Evolutionary conservation across 768 basidiomycete species (phyloP), one percentile per base, ranked within the genome.

Genomic region (Russula griseocarnosa): DNA sequence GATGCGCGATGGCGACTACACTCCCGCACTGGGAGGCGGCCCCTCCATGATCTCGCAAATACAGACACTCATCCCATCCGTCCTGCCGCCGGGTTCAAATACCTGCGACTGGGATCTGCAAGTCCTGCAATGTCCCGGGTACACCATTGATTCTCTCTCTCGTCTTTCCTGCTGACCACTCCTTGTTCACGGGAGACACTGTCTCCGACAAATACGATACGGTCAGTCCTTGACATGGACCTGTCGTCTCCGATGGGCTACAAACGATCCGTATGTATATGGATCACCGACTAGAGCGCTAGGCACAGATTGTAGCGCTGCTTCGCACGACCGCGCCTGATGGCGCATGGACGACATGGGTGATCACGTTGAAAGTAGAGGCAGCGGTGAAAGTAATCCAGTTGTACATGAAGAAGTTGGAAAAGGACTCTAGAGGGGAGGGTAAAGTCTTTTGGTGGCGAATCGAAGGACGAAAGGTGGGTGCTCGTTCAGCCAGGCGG

Each of bases 191-290:
- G 0, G 92, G 89, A 0, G 95, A 98, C 75, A 91, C 87, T 5
- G 84, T 98, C 8, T 66, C 64, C 40, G 66, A 68, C 11, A 67
- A 63, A 24, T 81, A 83, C 70, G 75, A 76, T 24, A 68, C 69
- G 16, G 77, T 98, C n/a, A 96, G 93, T 72, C 94, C 95, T 0
- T 93, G 85, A 0, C 96, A 98, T 66, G 96, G 96, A 0, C 87
- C 90, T 5, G 84, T 90, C 38, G 82, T 95, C 1, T 63, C 73
- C 8, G 78, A 90, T 16, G 90, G n/a, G 88, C 6, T 73, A 77
- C 2, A 79, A 38, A 77, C 83, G 36, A 85, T 98, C 70, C 71
- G 76, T 54, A 81, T 76, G 52, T 97, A 98, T 71, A 88, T 94
- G 62, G 72, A 81, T 38, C 94, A 98, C 71, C 83, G 94, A 11